Percentiles rank a stretch among this genome's conserved stretches.
phyloP scores from a whole-genome alignment of 129 eudicot species.

The Flaveria sonorensis region DNA sequence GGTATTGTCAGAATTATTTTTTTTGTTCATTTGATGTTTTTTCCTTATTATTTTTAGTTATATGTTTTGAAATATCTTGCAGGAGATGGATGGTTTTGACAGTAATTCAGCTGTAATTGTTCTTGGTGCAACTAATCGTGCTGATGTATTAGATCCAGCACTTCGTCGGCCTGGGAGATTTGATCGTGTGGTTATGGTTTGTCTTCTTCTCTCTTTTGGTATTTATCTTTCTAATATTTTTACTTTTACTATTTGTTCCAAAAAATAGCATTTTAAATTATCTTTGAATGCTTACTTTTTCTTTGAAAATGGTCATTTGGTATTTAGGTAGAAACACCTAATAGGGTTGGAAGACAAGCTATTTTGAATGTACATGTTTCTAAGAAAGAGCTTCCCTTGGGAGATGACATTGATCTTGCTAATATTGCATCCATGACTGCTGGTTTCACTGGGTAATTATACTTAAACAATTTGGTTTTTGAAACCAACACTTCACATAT shows the following conservation, averaged over 20 bases:
- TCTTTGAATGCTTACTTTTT: neutral
- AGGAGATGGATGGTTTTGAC: conserved; percentile 99
- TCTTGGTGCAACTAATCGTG: conserved; percentile 97
- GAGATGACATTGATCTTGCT: conserved; percentile 71
- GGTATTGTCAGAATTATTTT: conserved; percentile 41
- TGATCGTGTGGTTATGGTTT: conserved; percentile 96
- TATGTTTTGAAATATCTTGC: conserved; percentile 39
- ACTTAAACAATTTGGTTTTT: neutral
- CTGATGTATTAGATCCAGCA: conserved; percentile 97
- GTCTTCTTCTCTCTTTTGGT: conserved; percentile 37
- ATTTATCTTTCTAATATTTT: conserved; percentile 15
- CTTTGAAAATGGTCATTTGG: conserved; percentile 22
- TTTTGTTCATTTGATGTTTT: conserved; percentile 3
- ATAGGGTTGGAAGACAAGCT: conserved; percentile 86
- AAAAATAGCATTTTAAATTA: neutral
- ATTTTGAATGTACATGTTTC: conserved; percentile 86
- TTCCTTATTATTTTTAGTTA: neutral
- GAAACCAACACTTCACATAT: conserved; percentile 2
- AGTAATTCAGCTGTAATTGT: conserved; percentile 98
- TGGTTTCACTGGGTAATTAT: conserved; percentile 90
- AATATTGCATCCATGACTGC: conserved; percentile 92
- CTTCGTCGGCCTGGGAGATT: conserved; percentile 99
- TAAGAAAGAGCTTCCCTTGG: conserved; percentile 92
- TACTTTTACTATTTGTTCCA: neutral
- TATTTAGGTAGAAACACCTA: conserved; percentile 90